phyloP scores from a whole-genome alignment of 108 stramenopile genomes.

The Cyclotella sp. region DNA sequence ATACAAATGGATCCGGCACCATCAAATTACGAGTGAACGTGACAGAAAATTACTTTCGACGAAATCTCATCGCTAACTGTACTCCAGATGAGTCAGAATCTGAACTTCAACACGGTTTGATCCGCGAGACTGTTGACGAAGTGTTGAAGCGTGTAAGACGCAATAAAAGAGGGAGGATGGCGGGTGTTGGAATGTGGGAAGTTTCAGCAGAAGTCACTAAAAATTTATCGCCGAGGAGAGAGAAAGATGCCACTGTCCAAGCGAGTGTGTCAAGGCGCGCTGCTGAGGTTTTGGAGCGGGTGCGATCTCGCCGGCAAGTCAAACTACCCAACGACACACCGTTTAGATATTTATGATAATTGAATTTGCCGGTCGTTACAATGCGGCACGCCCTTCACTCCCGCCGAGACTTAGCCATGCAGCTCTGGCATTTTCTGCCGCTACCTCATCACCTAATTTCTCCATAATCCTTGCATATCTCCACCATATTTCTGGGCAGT shows the following conservation, averaged over 20 bases:
- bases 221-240: background rate
- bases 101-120: slow-evolving; percentile 8
- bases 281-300: background rate
- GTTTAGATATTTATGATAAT: too few relatives aligned
- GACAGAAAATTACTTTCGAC: slow-evolving; percentile 14
- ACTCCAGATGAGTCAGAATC: slow-evolving; percentile 1
- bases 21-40: slow-evolving; percentile 25
- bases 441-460: slow-evolving; percentile 78
- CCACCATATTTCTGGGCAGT: slow-evolving; percentile 88
- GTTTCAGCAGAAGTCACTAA: background rate
- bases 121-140: slow-evolving; percentile 50
- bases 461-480: slow-evolving; percentile 81
- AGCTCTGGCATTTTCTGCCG: slow-evolving; percentile 78
- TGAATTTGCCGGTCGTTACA: too few relatives aligned
- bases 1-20: slow-evolving; percentile 24
- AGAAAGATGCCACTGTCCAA: background rate
- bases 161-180: slow-evolving; percentile 40
- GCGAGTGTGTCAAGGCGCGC: background rate
- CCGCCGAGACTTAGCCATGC: slow-evolving; percentile 27
- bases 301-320: background rate
- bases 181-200: slow-evolving; percentile 1
- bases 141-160: slow-evolving; percentile 37
- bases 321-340: too few relatives aligned
- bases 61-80: background rate
- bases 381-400: background rate